Evolutionary conservation across 352 stramenopile genomes (phyloP).

Genomic region (Thalassiosira delicatula): DNA sequence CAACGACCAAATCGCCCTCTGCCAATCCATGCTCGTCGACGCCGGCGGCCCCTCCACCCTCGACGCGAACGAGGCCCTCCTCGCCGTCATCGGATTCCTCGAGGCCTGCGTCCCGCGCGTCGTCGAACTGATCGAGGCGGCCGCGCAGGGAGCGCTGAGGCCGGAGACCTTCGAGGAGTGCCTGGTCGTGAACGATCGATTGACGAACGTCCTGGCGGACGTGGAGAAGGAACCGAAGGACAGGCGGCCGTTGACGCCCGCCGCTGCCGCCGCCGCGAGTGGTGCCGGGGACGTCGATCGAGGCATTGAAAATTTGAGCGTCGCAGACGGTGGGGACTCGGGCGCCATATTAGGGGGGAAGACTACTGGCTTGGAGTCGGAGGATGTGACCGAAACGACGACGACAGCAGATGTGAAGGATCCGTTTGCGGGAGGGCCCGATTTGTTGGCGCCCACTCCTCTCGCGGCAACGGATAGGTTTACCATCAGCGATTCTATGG

Average conservation of each 20-base stretch:
- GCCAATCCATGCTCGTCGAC: slow-evolving; percentile 60
- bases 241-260: slow-evolving; percentile 54
- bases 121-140: slow-evolving; percentile 78
- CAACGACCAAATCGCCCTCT: slow-evolving; percentile 78
- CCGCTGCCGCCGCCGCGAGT: slow-evolving; percentile 20
- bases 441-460: slow-evolving; percentile 49
- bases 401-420: slow-evolving; percentile 4
- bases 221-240: slow-evolving; percentile 71
- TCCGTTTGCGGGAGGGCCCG: slow-evolving; percentile 39
- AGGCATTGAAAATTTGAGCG: slow-evolving; percentile 26
- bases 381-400: no score
- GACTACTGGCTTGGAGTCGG: slow-evolving; percentile 48
- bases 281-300: background rate
- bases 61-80: slow-evolving; percentile 66
- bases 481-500: slow-evolving; percentile 26
- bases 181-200: slow-evolving; percentile 76
- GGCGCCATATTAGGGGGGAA: slow-evolving; percentile 28
- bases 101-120: slow-evolving; percentile 81
- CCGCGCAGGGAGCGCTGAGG: slow-evolving; percentile 59
- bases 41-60: slow-evolving; percentile 38
- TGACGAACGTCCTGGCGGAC: slow-evolving; percentile 73
- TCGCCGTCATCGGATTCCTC: slow-evolving; percentile 78
- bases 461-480: slow-evolving; percentile 30
- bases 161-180: slow-evolving; percentile 76
- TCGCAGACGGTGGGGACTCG: background rate